Base-by-base conservation (phyloP, 495 filamentous ascomycete species). In the Penicillium macrosclerotiorum region DNA sequence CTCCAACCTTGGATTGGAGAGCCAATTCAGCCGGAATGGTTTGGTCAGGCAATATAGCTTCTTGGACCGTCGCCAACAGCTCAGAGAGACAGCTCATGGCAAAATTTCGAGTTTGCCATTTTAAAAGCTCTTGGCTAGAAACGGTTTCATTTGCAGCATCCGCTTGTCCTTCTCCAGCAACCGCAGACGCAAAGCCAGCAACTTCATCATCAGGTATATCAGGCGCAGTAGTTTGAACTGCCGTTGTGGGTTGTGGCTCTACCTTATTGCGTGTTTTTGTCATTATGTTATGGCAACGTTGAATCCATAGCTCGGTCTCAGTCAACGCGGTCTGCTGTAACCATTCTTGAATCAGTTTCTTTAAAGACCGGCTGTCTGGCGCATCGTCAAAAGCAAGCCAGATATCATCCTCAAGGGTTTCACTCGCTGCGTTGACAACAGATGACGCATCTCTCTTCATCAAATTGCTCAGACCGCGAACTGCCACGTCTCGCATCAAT, bases 201-300 rank as follows among this genome's bases (percentile, higher is more conserved):
- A 94, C 91, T 60, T 99, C 93, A 57, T 99, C 93, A 62, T 99
- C 93, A 42, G 91, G 85, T 3, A 96, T 67, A 51, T 97, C 94
- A 7, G 85, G 75, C 1, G 74, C 75, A 2, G 73, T 73, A 14
- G 72, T 70, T 33, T 80, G 84, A 20, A 68, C 60, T 2, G 69
- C 55, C 13, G 77, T 70, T 4, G 57, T 62, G 11, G 68, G 68
- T 24, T 75, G 62, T 6, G 69, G 60, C 6, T 83, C 69, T 3
- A 67, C 68, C 60, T 82, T 84, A 12, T 74, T 69, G 51, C 81
- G 83, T 1, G 88, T 90, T 75, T 90, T 95, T 30, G 90, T 95
- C 60, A 97, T 78, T 12, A 95, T 82, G 40, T 81, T 82, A 41
- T 97, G 90, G 59, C 84, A 96, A 39, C 90, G 84, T 29, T 89